phyloP scores from a whole-genome alignment of 2,329 filamentous ascomycete species.

The Pseudocercospora fuligena region DNA sequence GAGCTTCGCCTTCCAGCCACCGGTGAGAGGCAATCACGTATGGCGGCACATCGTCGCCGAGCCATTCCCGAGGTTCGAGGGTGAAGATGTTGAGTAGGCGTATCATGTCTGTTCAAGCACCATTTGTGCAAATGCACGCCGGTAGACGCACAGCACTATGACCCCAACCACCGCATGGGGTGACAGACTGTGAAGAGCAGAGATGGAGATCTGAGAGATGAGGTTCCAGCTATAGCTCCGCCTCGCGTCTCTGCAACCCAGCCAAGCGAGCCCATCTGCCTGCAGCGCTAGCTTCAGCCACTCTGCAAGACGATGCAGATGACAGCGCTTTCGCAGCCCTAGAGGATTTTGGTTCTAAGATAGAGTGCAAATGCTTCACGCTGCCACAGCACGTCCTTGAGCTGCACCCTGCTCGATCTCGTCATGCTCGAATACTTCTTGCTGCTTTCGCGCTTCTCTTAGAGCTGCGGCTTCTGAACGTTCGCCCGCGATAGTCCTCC shows the following conservation, averaged over 20 bases:
- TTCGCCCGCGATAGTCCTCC: slow-evolving; percentile 18
- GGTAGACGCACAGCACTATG: too few relatives aligned
- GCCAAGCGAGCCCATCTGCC: neutral
- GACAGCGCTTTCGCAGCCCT: neutral
- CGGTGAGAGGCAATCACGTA: slow-evolving; percentile 15
- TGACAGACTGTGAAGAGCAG: too few relatives aligned
- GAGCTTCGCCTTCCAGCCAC: slow-evolving; percentile 1
- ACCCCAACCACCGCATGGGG: too few relatives aligned
- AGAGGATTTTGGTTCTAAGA: too few relatives aligned
- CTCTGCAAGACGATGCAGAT: neutral
- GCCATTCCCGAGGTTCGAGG: slow-evolving; percentile 25
- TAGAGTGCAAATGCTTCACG: neutral
- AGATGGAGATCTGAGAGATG: too few relatives aligned
- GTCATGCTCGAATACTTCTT: slow-evolving; percentile 10
- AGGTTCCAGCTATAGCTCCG: neutral
- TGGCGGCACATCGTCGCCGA: slow-evolving; percentile 15
- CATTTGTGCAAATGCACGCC: too few relatives aligned
- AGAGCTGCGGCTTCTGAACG: slow-evolving; percentile 12
- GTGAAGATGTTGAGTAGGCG: slow-evolving; percentile 29
- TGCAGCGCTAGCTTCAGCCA: neutral
- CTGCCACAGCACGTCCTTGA: neutral
- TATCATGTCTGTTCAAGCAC: slow-evolving; percentile 19
- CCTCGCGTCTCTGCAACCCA: neutral
- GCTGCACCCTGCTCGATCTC: neutral
- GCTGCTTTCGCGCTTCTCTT: slow-evolving; percentile 7